A percentile compares a stretch with the other conserved stretches of the same genome.
These are phyloP conservation scores for Ensete ventricosum DNA, from an alignment of 176 grass and related monocot genomes.

Conservation along the genomic window DNA sequence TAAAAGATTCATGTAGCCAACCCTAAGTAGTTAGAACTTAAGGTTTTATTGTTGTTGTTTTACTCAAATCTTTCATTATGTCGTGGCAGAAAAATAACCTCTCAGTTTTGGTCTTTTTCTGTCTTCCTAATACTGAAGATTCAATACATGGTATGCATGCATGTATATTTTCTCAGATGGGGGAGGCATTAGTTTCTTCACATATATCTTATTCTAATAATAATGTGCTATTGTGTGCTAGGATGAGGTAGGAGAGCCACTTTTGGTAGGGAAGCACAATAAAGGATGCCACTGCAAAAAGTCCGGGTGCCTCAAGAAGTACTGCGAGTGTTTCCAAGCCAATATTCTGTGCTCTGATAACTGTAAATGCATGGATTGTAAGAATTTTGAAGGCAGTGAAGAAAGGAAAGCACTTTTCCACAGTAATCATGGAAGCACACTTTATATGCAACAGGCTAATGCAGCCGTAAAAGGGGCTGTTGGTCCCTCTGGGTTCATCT, in stretches of 20 bases:
- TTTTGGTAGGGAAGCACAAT: slow-evolving; percentile 26
- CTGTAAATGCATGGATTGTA: slow-evolving; percentile 34
- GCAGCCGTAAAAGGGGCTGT: slow-evolving; percentile 20
- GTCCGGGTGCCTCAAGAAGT: slow-evolving; percentile 42
- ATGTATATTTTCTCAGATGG: too few relatives aligned
- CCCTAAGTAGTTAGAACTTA: too few relatives aligned
- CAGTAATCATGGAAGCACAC: slow-evolving; percentile 7
- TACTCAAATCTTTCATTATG: too few relatives aligned
- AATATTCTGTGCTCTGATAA: slow-evolving; percentile 43
- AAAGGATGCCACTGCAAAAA: slow-evolving; percentile 39
- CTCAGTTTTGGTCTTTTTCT: too few relatives aligned
- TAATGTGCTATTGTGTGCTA: slow-evolving; percentile 3
- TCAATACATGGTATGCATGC: too few relatives aligned
- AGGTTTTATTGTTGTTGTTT: too few relatives aligned
- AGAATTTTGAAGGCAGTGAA: slow-evolving; percentile 30
- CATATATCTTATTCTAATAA: neutral
- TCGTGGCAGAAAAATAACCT: too few relatives aligned
- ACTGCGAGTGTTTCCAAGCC: slow-evolving; percentile 36
- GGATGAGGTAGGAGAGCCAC: slow-evolving; percentile 20
- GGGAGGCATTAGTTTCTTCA: neutral
- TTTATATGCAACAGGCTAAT: slow-evolving; percentile 28
- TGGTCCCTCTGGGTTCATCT: slow-evolving; percentile 24
- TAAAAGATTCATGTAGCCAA: too few relatives aligned
- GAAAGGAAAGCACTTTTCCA: slow-evolving; percentile 26
- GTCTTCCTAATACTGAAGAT: too few relatives aligned